Conservation (phyloP, 495 filamentous ascomycete species). For the Bacidia gigantensis region DNA sequence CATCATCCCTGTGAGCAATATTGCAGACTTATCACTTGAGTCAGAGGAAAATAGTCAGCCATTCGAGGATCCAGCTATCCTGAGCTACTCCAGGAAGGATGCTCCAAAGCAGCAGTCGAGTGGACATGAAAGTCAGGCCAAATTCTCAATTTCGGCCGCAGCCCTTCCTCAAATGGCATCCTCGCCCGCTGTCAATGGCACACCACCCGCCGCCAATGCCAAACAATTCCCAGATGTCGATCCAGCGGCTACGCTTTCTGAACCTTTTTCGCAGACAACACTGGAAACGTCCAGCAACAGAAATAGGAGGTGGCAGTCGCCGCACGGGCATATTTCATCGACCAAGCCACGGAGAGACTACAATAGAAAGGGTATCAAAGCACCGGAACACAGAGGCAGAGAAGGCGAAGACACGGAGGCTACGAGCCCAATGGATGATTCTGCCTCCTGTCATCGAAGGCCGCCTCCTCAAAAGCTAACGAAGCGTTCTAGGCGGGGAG, state of each 20-base stretch:
- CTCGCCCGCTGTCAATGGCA: not conserved
- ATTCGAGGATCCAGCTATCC: constrained; percentile 44
- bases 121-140: not conserved
- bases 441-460: not conserved
- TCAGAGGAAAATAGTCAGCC: constrained; percentile 3
- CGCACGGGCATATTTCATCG: too few relatives aligned
- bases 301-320: not conserved
- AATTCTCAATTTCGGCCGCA: not conserved
- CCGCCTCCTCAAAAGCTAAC: constrained; percentile 37
- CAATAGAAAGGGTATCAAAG: too few relatives aligned
- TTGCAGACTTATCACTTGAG: constrained; percentile 43
- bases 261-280: constrained; percentile 2
- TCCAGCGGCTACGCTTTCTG: not conserved
- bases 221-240: not conserved
- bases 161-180: not conserved
- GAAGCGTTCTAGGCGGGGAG: too few relatives aligned
- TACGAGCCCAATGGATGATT: constrained; percentile 4
- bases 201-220: not conserved
- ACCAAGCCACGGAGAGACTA: too few relatives aligned
- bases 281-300: not conserved
- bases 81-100: constrained; percentile 25
- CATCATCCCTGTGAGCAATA: constrained; percentile 39
- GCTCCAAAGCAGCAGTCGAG: not conserved
- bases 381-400: not conserved
- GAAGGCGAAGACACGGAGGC: constrained; percentile 13